Base-by-base conservation (phyloP, 306 rosid species). In the Pyrus betulifolia region DNA sequence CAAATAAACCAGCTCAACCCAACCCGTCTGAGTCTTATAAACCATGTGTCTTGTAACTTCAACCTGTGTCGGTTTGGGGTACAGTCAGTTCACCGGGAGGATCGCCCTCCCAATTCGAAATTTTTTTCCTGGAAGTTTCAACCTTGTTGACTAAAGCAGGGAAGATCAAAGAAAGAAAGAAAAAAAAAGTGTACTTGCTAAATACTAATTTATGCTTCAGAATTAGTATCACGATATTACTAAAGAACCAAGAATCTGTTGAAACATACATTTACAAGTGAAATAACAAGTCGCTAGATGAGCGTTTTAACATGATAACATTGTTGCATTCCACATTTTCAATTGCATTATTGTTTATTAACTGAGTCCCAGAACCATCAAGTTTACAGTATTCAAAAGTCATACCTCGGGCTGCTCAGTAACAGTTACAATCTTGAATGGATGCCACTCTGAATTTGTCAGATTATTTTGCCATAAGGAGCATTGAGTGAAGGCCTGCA, bases 381-480 rank as follows among this genome's bases (percentile, higher is more conserved):
- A 68, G n/a, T 51, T 44, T 28, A 66, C 77, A 49, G 42, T 45
- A 73, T 28, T 21, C 23, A 57, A 45, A 77, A 42, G 76, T 67
- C 81, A 74, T 89, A 81, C 97, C 95, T 81, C 76, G 12, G 35
- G 14, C 25, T 74, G 85, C 64, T 87, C 90, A 51, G 83, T 78
- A 17, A 25, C 75, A 6, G 5, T 21, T 35, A 85, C 54, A 76
- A 90, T 84, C 88, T 83, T 89, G 55, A 95, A 86, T 21, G 98
- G 97, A 80, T 92, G 89, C 97, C 97, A 95, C 6, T 64, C 51
- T n/a, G 97, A 63, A 78, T 92, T 70, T 75, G 87, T 92, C 79
- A 95, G 67, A 58, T 87, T 84, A 82, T 95, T 96, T 84, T 90
- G 96, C 97, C 98, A 95, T 77, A 87, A 70, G 58, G 97, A 95